Base-by-base conservation (phyloP, 2,329 filamentous ascomycete genomes). In the Trematosphaeria pertusa region DNA sequence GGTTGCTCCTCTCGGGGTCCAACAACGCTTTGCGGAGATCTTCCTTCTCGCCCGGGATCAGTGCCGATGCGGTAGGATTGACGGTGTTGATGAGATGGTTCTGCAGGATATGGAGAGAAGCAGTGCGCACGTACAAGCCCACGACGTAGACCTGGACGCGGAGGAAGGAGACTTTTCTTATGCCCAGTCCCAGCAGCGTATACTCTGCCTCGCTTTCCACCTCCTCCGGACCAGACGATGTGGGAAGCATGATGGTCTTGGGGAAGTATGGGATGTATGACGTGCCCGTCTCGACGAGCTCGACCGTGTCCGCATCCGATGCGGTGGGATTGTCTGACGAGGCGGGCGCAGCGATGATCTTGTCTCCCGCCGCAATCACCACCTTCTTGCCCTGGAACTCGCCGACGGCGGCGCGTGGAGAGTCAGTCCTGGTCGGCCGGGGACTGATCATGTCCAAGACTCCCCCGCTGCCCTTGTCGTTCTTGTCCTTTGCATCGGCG, bases 71-170 rank as follows among this genome's bases (percentile, higher is more conserved):
- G 3, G 85, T 73, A 0, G 86, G 82, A 66, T 90, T 90, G 61
- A 95, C 83, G 52, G 85, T 85, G 66, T 86, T 86, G 50, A 95
- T 82, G 21, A 97, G 81, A 34, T 85, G 83, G 57, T 82, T 80
- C 73, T 97, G 93, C 31, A 99, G 79, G n/a, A 81, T 79, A 3
- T 87, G 85, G 48, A 99, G 85, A 64, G 96, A 91, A 28, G 86
- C 78, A 0, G 87, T 93, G 19, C 91, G 89, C 19, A 97, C 81
- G 75, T 99, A 99, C 61, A 95, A 84, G 12, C 93, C 94, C 0
- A 96, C 88, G 14, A 97, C 88, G 75, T 99, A 99, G 42, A 99
- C 94, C 70, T 96, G 87, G 34, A 99, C 91, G 37, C 84, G 78
- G 34, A 97, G 76, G 71, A 97, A 96, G 18, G 89, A 95, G 22